A percentile compares a stretch with the other conserved stretches of the same genome.
phyloP scores from a whole-genome alignment of 129 eudicot species.

The Artemisia tridentata region DNA sequence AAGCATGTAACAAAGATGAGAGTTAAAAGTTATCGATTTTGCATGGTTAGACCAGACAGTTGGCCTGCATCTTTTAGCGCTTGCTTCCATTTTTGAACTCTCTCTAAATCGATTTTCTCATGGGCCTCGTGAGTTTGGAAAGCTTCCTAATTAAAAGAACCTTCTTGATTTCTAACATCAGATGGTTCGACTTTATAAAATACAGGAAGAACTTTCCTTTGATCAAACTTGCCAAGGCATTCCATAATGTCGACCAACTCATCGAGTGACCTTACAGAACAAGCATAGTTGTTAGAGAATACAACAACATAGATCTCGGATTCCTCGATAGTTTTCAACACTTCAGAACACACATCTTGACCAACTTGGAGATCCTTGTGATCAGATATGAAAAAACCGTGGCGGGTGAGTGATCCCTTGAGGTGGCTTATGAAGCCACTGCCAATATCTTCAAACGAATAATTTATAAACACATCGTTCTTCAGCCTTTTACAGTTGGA shows the following conservation, averaged over 20 bases:
- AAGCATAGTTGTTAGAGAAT: constrained; percentile 14
- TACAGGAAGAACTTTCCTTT: constrained; percentile 17
- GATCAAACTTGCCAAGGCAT: neutral
- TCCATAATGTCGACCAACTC: constrained; percentile 19
- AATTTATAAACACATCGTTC: no score
- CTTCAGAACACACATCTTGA: neutral
- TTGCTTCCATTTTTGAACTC: constrained; percentile 16
- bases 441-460: no score
- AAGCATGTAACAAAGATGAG: neutral
- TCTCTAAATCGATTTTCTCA: neutral
- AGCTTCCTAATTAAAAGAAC: constrained; percentile 17
- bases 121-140: constrained; percentile 2
- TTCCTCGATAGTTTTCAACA: constrained; percentile 13
- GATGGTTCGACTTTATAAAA: constrained; percentile 20
- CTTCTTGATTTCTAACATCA: constrained; percentile 9
- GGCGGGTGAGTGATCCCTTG: no score
- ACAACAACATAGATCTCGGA: constrained; percentile 25
- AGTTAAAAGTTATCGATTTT: neutral
- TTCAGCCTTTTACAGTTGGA: no score
- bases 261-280: constrained; percentile 14
- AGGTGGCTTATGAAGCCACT: no score
- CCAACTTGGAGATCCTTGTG: constrained; percentile 5
- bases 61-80: constrained; percentile 18
- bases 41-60: constrained; percentile 12
- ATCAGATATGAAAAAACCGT: constrained; percentile 14